These are phyloP conservation scores for Fusarium pseudocircinatum DNA, from an alignment of 2,329 filamentous ascomycete genomes.

Conservation along the genomic window DNA sequence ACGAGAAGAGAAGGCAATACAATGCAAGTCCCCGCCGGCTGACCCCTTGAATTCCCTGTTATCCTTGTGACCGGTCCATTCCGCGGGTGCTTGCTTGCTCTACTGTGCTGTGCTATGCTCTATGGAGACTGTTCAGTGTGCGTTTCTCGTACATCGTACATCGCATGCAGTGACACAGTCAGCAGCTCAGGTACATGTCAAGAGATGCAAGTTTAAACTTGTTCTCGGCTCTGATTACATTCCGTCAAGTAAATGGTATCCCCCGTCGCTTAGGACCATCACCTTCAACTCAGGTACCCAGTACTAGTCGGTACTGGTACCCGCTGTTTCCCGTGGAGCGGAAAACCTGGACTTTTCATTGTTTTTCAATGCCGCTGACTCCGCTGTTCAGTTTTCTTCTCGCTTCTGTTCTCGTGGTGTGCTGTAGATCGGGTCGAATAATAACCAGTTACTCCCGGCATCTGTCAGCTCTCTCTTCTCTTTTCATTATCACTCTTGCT, in stretches of 20 bases:
- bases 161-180: slow-evolving; percentile 20
- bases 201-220: slow-evolving; percentile 15
- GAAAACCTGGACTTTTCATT: slow-evolving; percentile 35
- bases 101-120: neutral
- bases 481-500: slow-evolving; percentile 14
- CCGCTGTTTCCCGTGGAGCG: slow-evolving; percentile 34
- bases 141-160: slow-evolving; percentile 37
- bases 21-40: slow-evolving; percentile 24
- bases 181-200: slow-evolving; percentile 21
- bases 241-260: slow-evolving; percentile 4
- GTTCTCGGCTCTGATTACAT: slow-evolving; percentile 1
- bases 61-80: slow-evolving; percentile 24
- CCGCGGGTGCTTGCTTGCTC: neutral
- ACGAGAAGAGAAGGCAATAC: slow-evolving; percentile 18
- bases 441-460: slow-evolving; percentile 9
- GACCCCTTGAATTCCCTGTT: slow-evolving; percentile 29
- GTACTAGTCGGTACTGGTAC: slow-evolving; percentile 10
- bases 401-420: slow-evolving; percentile 16
- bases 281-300: slow-evolving; percentile 5
- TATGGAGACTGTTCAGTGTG: neutral
- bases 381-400: slow-evolving; percentile 7
- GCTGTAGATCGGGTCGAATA: slow-evolving; percentile 5
- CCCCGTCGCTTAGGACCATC: slow-evolving; percentile 5
- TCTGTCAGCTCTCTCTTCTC: slow-evolving; percentile 9
- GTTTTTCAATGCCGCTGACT: slow-evolving; percentile 38